Base-by-base conservation (phyloP, 129 eudicot genomes). In the Saussurea involucrata region DNA sequence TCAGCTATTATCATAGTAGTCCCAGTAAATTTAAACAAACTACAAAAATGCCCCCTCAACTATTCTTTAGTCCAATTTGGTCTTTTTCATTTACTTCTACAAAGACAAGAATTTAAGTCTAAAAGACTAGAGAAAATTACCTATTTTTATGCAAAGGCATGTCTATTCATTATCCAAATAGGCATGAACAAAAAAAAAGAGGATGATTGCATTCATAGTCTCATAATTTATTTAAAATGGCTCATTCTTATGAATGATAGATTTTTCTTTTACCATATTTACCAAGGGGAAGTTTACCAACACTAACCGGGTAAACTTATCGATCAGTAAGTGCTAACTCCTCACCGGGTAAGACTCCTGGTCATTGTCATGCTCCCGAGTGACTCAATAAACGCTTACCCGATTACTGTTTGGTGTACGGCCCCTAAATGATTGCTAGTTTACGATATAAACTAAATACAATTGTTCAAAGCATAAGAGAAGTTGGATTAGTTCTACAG, bases 401-500 rank as follows among this genome's bases (percentile, higher is more conserved):
- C 2, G 61, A 22, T 53, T 53, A 53, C 8, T 22, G 2, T 53
- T 53, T 53, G 24, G 61, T 53, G n/a, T 53, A 53, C 61, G 7
- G 1, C 61, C 22, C 61, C 21, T 44, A 44, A 72, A 32, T n/a
- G 72, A 28, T 18, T 36, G 34, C 32, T 72, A 28, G 40, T 44
- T 63, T 64, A 72, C 22, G 12, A 44, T 24, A n/a, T 66, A 37
- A 72, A 49, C 67, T 67, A 72, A 34, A 73, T 73, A 22, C 57
- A 27, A 66, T 65, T 60, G 78, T 73, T 37, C 61, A 65, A 24
- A 46, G 29, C 61, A 66, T 24, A 31, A 63, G 69, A 46, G 21
- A 49, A 73, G 24, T 21, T 53, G 27, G 27, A 74, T 6, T 31
- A 21, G 32, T 64, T 75, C 65, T 74, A 74, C 83, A 74, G 17